phyloP scores from a whole-genome alignment of 768 basidiomycete species.

The Phylloporus rhodoxanthus region DNA sequence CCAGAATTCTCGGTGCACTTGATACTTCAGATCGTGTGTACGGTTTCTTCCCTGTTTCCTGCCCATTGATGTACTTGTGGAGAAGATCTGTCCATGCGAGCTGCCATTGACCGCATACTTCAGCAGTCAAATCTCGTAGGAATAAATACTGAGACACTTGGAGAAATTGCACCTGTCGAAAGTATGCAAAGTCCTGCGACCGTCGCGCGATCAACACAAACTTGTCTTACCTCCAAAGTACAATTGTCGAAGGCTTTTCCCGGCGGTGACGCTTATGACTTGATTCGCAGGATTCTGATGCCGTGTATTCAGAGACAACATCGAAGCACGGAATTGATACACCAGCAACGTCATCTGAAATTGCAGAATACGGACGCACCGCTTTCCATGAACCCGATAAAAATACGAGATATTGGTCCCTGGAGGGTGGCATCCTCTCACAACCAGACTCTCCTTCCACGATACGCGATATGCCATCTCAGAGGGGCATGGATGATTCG shows the following conservation, averaged over 20 bases:
- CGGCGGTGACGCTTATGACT: constrained; percentile 1
- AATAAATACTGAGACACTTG: constrained; percentile 1
- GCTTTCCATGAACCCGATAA: not conserved
- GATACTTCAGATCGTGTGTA: constrained; percentile 26
- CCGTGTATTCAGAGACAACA: not conserved
- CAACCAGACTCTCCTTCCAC: not conserved
- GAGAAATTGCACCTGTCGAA: not conserved
- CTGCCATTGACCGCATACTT: constrained; percentile 28
- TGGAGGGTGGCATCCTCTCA: not conserved
- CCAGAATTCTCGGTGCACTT: constrained; percentile 22
- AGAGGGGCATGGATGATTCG: constrained; percentile 2
- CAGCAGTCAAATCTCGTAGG: constrained; percentile 22
- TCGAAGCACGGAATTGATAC: not conserved
- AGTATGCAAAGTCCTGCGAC: not conserved
- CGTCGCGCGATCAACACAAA: not conserved
- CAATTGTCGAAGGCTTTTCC: not conserved
- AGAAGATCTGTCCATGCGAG: constrained; percentile 25
- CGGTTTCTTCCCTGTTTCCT: constrained; percentile 1
- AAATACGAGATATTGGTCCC: not conserved
- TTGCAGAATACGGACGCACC: not conserved
- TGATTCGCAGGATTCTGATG: constrained; percentile 4
- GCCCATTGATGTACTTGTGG: constrained; percentile 1
- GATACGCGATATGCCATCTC: not conserved
- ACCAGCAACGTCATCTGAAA: not conserved
- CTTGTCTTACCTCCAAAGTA: constrained; percentile 10